Base-by-base conservation (phyloP, 495 filamentous ascomycete genomes). In the Cenococcum geophilum region DNA sequence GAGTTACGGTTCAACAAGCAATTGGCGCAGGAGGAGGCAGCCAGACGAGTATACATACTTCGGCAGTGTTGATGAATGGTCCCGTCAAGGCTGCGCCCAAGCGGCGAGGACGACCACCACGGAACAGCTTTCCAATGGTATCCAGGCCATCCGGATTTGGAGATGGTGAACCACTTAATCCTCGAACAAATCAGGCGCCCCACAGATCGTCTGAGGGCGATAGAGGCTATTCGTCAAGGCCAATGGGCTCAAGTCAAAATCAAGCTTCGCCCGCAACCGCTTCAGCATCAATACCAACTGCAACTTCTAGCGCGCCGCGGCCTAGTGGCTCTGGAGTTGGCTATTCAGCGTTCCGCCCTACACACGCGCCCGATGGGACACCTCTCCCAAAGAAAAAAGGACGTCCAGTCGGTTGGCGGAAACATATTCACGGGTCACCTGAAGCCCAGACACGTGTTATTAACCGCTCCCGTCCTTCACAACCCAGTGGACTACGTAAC, bases 331-430 rank as follows among this genome's bases (percentile, higher is more conserved):
- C 61, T 3, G 60, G 66, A 6, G 52, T 66, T 18, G 71, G 70
- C 6, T 75, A 75, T 63, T 23, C 65, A 6, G 65, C 70, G 14
- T 72, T 76, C 42, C 64, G 68, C 5, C 55, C 37, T 18, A 55
- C 37, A 4, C 45, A 57, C 23, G 58, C 53, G 6, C 51, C 60
- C 27, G 65, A 73, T 32, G 67, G 71, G 1, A 59, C 61, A 12
- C 71, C 70, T 3, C 10, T 70, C 5, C 67, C 64, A 9, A 76
- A 74, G 62, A 76, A 74, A 70, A 68, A 70, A 59, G 74, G 74
- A 42, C 68, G 74, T 11, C 74, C 74, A 4, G 65, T 75, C 36
- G 74, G 74, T 9, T 76, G 74, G 74, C 65, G 71, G 10, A 76
- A 75, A 55, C 23, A 42, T 21, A 69, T 74, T 43, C 73, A 75